Conservation (phyloP, 129 eudicot genomes). For the Flaveria brownii region DNA sequence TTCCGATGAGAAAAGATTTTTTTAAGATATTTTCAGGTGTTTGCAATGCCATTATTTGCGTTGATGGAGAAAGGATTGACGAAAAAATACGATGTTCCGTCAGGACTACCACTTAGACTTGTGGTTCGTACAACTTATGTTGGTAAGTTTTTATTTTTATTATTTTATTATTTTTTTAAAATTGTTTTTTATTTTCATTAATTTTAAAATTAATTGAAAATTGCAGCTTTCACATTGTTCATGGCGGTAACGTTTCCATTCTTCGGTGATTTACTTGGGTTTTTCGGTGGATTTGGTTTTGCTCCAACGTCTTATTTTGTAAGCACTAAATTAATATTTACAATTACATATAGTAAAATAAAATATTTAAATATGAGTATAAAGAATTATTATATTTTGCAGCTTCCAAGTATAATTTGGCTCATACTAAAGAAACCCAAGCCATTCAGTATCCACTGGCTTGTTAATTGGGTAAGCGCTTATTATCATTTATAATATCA, state of each 20-base stretch:
- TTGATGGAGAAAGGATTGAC: conserved; percentile 51
- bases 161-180: not conserved
- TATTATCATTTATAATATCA: not conserved
- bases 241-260: conserved; percentile 88
- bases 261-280: conserved; percentile 97
- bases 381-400: conserved; percentile 20
- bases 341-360: not conserved
- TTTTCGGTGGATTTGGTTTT: conserved; percentile 97
- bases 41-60: conserved; percentile 92
- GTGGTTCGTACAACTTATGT: conserved; percentile 76
- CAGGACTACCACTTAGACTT: conserved; percentile 59
- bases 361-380: not conserved
- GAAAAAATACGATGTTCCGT: conserved; percentile 48
- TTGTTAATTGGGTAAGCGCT: conserved; percentile 74
- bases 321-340: conserved; percentile 27
- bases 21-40: conserved; percentile 48
- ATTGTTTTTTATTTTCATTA: not conserved
- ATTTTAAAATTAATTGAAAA: not conserved
- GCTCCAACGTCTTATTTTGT: conserved; percentile 95
- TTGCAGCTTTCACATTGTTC: conserved; percentile 81
- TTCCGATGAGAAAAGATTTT: too few species aligned
- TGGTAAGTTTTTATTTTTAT: conserved; percentile 42
- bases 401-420: conserved; percentile 96
- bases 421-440: conserved; percentile 73
- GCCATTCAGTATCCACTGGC: conserved; percentile 70